Conservation (phyloP, 345 rosid species). For the Conringia planisiliqua region DNA sequence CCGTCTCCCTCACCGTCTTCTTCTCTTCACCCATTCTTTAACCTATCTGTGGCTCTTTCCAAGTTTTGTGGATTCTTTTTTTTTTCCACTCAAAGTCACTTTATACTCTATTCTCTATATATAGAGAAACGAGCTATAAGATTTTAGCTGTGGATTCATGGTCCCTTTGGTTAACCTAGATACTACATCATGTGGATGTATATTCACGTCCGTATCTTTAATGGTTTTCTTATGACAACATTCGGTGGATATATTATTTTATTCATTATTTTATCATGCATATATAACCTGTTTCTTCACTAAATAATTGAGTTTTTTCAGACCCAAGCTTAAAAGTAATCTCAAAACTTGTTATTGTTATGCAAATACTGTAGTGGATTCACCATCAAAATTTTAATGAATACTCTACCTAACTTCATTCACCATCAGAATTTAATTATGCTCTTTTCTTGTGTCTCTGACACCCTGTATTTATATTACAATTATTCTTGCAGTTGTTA, state of each 20-base stretch:
- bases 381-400: slow-evolving; percentile 1
- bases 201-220: slow-evolving; percentile 6
- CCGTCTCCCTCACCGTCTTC: slow-evolving; percentile 2
- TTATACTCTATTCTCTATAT: background rate
- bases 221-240: background rate
- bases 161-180: background rate
- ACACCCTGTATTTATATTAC: background rate
- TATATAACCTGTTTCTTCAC: background rate
- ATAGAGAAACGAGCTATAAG: background rate
- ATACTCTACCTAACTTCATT: slow-evolving; percentile 1
- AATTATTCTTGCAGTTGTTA: background rate
- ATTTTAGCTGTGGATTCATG: background rate
- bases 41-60: slow-evolving; percentile 7
- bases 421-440: background rate
- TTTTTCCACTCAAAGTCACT: background rate
- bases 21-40: background rate
- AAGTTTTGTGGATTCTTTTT: background rate
- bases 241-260: background rate
- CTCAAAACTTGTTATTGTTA: background rate
- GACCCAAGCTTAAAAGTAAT: background rate
- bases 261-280: background rate
- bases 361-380: slow-evolving; percentile 1
- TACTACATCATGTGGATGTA: slow-evolving; percentile 8
- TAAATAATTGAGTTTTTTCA: background rate
- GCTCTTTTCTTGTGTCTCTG: background rate